Base-by-base conservation (phyloP, 2,329 filamentous ascomycete species). In the Stemphylium vesicarium region DNA sequence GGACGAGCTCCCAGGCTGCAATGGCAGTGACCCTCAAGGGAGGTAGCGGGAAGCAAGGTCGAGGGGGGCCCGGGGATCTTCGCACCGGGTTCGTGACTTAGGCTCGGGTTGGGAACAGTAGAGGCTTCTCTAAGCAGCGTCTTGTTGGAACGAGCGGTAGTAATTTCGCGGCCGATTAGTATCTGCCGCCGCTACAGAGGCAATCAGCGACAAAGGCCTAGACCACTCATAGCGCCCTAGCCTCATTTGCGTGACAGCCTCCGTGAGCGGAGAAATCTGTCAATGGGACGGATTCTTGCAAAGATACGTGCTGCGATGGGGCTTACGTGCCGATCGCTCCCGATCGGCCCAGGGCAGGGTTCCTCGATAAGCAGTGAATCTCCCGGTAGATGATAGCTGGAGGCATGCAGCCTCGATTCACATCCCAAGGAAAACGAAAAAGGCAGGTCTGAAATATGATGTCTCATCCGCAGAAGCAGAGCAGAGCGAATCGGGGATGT, bases 21-120 rank as follows among this genome's bases (percentile, higher is more conserved):
- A 36, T 50, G 44, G 50, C 61, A 56, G 54, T 60, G 54, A 71
- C 65, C 72, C 69, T 71, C 69, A 55, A 72, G 67, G 70, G 62
- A 52, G 56, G 41, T 31, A 35, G 65, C 71, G 71, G 72, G 72
- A 74, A 72, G 71, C 72, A 71, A 67, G 72, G 72, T 74, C 63
- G 72, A 73, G 69, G 70, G 70, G 63, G 26, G 64, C 71, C 65
- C 70, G 69, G 65, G 42, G 72, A 75, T 75, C 71, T 55, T 53
- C 50, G 58, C 62, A 47, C 56, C 65, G 56, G 63, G 65, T 63
- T 60, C 54, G 57, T 43, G 50, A 60, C 39, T 31, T 41, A 47
- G 60, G 58, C 62, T 64, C 18, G 42, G 18, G 40, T 46, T 13
- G 11, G 20, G 18, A 32, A 29, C n/a, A 42, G 18, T 31, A 41